phyloP scores from a whole-genome alignment of 305 asterid genomes.

The Stenogyne calaminthoides region DNA sequence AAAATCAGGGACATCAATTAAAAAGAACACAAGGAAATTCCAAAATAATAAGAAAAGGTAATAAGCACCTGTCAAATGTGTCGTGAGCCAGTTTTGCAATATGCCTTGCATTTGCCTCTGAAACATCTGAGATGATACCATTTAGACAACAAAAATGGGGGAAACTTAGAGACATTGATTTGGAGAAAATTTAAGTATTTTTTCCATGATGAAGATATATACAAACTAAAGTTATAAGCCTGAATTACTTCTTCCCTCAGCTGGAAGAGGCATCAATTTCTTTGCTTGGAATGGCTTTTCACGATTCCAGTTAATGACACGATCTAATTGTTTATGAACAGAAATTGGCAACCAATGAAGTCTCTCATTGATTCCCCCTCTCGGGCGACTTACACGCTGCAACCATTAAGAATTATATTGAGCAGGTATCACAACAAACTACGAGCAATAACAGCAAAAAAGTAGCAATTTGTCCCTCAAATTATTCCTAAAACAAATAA shows the following conservation, averaged over 20 bases:
- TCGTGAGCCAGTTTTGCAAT: conserved; percentile 58
- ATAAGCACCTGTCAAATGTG: conserved; percentile 56
- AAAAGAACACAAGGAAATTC: not conserved
- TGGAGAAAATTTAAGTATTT: conserved; percentile 9
- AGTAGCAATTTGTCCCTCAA: not conserved
- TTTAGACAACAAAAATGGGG: conserved; percentile 20
- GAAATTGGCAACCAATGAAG: conserved; percentile 71
- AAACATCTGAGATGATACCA: conserved; percentile 41
- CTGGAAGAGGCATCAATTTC: conserved; percentile 44
- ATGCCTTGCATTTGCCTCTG: conserved; percentile 61
- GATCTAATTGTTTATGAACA: conserved; percentile 49
- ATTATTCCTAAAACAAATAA: not conserved
- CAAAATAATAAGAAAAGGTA: not conserved
- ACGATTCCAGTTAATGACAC: conserved; percentile 35
- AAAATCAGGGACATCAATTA: not conserved
- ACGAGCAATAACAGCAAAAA: conserved; percentile 7
- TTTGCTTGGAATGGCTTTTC: conserved; percentile 31
- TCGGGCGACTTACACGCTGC: conserved; percentile 76
- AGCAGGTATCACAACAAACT: conserved; percentile 6
- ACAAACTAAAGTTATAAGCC: conserved; percentile 9
- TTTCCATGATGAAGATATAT: conserved; percentile 14
- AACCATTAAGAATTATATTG: conserved; percentile 17
- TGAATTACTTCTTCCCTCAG: conserved; percentile 41
- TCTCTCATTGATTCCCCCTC: conserved; percentile 65
- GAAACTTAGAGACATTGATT: conserved; percentile 13